These are phyloP conservation scores for Monilinia fructigena DNA, from an alignment of 2,329 filamentous ascomycete species.

Conservation along the genomic window DNA sequence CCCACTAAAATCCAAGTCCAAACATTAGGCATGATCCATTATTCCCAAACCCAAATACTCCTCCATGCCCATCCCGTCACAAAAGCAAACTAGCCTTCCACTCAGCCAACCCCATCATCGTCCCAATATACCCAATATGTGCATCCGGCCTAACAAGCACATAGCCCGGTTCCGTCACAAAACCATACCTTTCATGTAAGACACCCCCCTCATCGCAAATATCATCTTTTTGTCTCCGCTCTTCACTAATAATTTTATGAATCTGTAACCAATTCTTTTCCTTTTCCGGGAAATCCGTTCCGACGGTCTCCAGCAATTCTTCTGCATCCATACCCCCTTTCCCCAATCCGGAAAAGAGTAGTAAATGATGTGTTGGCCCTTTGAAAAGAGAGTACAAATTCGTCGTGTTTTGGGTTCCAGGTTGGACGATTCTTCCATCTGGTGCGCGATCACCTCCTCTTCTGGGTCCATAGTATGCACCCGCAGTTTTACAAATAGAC, in stretches of 20 bases:
- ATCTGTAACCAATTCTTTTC: constrained; percentile 17
- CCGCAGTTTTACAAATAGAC: constrained; percentile 41
- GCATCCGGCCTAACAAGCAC: constrained; percentile 33
- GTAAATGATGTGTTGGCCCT: constrained; percentile 37
- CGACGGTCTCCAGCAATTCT: constrained; percentile 25
- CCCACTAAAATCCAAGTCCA: neutral
- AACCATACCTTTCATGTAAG: constrained; percentile 32
- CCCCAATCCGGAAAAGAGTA: constrained; percentile 40
- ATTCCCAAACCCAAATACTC: neutral
- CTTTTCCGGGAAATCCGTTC: constrained; percentile 19
- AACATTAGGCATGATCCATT: neutral
- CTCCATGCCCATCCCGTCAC: neutral
- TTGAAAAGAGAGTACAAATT: constrained; percentile 37
- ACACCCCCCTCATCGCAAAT: constrained; percentile 31
- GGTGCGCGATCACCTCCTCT: constrained; percentile 50
- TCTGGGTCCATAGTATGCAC: constrained; percentile 41
- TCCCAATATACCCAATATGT: constrained; percentile 33
- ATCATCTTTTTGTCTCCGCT: constrained; percentile 9
- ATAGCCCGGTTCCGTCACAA: constrained; percentile 27
- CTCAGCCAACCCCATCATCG: constrained; percentile 27
- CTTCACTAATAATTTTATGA: constrained; percentile 15
- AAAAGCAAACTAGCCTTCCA: constrained; percentile 25
- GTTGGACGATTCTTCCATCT: constrained; percentile 40
- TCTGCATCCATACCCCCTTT: constrained; percentile 23
- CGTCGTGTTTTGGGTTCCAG: constrained; percentile 24